Percentiles rank a stretch among this genome's conserved stretches.
phyloP scores from a whole-genome alignment of 169 alveolate species.

The Babesia microti region DNA sequence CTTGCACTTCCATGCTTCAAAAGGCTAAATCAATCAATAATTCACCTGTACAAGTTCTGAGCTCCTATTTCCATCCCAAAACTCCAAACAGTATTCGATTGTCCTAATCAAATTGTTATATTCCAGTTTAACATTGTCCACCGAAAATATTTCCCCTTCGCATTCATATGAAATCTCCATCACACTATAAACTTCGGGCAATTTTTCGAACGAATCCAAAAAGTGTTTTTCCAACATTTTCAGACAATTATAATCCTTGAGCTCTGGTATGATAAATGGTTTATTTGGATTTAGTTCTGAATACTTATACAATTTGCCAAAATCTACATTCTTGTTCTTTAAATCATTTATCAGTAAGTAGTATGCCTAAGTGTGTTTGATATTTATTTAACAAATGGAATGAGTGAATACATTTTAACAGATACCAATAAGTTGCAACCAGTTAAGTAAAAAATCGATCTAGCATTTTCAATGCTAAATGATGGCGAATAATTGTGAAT shows the following conservation, averaged over 20 bases:
- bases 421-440: not conserved
- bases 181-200: conserved; percentile 54
- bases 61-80: conserved; percentile 64
- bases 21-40: conserved; percentile 8
- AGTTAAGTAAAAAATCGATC: too few relatives aligned
- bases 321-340: conserved; percentile 37
- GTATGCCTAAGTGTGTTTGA: too few relatives aligned
- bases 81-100: conserved; percentile 43
- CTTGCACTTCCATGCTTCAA: conserved; percentile 66
- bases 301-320: conserved; percentile 36
- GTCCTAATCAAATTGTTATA: conserved; percentile 48
- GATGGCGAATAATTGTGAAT: too few relatives aligned
- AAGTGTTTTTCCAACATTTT: conserved; percentile 35
- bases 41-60: conserved; percentile 52
- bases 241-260: conserved; percentile 49
- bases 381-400: too few relatives aligned
- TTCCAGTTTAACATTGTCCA: conserved; percentile 39
- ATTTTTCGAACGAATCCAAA: conserved; percentile 34
- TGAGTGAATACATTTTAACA: too few relatives aligned
- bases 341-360: conserved; percentile 49
- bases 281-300: conserved; percentile 51
- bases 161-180: conserved; percentile 62
- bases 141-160: conserved; percentile 50
- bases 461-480: too few relatives aligned
- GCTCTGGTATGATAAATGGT: conserved; percentile 47